Evolutionary conservation across 2,329 filamentous ascomycete species (phyloP), one percentile per base, ranked within the genome.

Genomic region (Allantophomopsis cytisporea): DNA sequence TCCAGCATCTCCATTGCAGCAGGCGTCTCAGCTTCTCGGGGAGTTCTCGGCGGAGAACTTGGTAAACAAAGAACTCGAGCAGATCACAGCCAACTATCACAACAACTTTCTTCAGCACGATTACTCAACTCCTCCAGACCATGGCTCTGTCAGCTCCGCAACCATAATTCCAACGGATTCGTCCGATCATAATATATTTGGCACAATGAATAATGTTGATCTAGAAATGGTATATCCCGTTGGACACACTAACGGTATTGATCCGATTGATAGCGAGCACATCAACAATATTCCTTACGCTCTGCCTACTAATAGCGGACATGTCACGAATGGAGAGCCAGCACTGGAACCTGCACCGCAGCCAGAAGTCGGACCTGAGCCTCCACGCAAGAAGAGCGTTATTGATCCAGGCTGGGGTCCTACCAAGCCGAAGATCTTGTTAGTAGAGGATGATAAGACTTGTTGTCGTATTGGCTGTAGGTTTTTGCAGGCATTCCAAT

Each of bases 271-370:
- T 55, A 82, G 84, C 50, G 88, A 95, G 51, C 87, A 95, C 54
- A 86, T 95, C 54, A 78, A 89, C 62, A 94, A 94, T 56, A 93
- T 95, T 41, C 86, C 88, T 0, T 96, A 94, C 55, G 69, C 80
- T 7, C 67, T 85, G 60, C 85, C 74, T 13, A 69, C 83, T 2
- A 85, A 82, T 38, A 60, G 69, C 40, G 58, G 62, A 43, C 13
- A 72, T 77, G 37, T 48, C 62, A 48, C 60, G 36, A 66, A 73
- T 51, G 31, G 23, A 28, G 23, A 12, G 11, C 5, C 23, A 28
- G 23, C 23, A 4, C 8, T 28, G 11, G 23, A 28, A 12, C 23
- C 23, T 10, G 47, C 64, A 43, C 59, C 64, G 39, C 58, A 63
- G 31, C 63, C 63, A 45, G 60, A 61, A 31, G 52, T 61, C 34